phyloP scores from a whole-genome alignment of 73 alveolate species.

The Tetrahymena thermophila region DNA sequence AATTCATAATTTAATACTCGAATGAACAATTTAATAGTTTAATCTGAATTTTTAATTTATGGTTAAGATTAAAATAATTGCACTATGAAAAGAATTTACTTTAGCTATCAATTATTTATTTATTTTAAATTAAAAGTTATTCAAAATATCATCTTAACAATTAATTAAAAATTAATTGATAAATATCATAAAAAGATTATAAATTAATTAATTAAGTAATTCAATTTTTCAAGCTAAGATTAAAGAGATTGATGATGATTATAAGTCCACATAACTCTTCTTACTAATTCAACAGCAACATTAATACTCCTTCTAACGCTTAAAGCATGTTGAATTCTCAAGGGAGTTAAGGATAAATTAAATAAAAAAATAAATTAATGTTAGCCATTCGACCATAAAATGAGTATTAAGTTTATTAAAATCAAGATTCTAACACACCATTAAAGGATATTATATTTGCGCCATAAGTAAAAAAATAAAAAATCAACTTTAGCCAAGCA shows the following conservation, averaged over 20 bases:
- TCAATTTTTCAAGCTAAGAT: background rate
- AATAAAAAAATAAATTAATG: background rate
- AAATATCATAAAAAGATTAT: background rate
- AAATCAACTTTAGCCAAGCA: background rate
- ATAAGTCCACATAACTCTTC: background rate
- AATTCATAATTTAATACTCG: background rate
- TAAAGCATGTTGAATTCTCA: background rate
- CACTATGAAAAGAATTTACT: background rate
- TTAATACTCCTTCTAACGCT: background rate
- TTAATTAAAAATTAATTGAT: background rate
- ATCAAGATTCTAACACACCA: background rate
- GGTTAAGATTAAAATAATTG: background rate
- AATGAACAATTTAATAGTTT: background rate
- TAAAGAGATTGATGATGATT: background rate
- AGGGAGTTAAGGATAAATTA: background rate
- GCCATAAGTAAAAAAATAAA: background rate
- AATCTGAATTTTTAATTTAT: too few species aligned
- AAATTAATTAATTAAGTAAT: background rate
- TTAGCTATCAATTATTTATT: too few species aligned
- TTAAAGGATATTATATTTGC: background rate
- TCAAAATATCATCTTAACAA: background rate
- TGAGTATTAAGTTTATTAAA: background rate
- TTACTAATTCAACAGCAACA: background rate
- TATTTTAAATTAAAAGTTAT: background rate
- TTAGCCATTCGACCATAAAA: background rate